Evolutionary conservation across 768 basidiomycete species (phyloP).

Genomic region (Leucosporidium creatinivorum): DNA sequence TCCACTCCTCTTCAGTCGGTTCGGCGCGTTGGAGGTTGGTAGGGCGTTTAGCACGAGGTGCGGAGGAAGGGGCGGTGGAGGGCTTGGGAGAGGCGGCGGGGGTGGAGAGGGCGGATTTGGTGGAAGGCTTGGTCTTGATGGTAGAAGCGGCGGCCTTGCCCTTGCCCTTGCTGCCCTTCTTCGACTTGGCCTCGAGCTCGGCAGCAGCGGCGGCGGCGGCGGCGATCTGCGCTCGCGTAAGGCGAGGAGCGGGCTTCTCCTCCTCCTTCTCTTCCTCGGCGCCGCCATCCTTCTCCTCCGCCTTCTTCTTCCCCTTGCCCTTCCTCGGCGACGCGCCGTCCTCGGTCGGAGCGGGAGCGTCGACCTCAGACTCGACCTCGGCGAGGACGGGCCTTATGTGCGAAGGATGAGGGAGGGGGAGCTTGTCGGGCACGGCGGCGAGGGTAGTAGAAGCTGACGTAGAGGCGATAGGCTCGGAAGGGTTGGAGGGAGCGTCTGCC

Average conservation of each 20-base stretch:
- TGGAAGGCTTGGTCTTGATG: neutral
- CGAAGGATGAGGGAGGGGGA: neutral
- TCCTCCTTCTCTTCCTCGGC: too few species aligned
- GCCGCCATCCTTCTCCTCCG: too few species aligned
- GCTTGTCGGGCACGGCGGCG: neutral
- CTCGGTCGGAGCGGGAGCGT: too few species aligned
- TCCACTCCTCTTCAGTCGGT: conserved; percentile 34
- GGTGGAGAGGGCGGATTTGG: neutral
- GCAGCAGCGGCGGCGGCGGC: too few species aligned
- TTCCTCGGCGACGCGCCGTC: too few species aligned
- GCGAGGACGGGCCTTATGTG: too few species aligned
- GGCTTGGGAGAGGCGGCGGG: neutral
- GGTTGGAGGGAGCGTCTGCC: neutral
- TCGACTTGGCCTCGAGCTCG: too few species aligned
- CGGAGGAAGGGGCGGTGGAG: neutral
- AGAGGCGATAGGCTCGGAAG: neutral
- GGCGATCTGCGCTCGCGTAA: too few species aligned
- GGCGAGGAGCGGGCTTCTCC: too few species aligned
- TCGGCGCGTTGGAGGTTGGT: conserved; percentile 15
- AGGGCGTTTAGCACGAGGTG: conserved; percentile 16
- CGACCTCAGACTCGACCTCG: too few species aligned
- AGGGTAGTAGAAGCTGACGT: neutral
- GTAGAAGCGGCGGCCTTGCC: neutral
- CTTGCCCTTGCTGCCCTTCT: too few species aligned
- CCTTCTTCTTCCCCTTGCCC: too few species aligned